Evolutionary conservation across 163 green algal species (phyloP).

Genomic region (Chloroidium sp.): DNA sequence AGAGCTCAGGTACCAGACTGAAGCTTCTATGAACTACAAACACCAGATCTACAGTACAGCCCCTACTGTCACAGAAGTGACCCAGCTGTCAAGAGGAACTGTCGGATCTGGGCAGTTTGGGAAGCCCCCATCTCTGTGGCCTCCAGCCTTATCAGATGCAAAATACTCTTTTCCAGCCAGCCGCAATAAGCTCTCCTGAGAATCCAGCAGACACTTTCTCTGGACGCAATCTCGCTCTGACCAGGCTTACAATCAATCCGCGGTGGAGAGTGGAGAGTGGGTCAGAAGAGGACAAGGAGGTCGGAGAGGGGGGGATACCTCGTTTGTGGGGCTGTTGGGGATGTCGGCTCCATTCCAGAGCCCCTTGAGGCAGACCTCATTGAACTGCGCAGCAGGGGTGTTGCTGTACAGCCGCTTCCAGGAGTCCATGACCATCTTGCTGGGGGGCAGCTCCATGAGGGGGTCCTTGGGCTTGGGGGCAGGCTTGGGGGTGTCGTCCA

Average conservation of each 20-base stretch:
- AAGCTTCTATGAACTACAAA: too few relatives aligned
- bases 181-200: too few relatives aligned
- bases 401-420: conserved; percentile 63
- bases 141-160: too few relatives aligned
- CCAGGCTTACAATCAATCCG: not conserved
- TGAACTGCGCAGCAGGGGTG: conserved; percentile 42
- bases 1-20: too few relatives aligned
- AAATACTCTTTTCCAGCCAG: too few relatives aligned
- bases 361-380: conserved; percentile 37
- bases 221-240: too few relatives aligned
- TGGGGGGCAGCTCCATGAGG: conserved; percentile 36
- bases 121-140: too few relatives aligned
- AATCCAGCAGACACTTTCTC: too few relatives aligned
- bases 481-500: conserved; percentile 22
- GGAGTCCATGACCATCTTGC: conserved; percentile 46
- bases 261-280: not conserved
- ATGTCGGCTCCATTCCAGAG: conserved; percentile 35
- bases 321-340: conserved; percentile 27
- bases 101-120: too few relatives aligned
- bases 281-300: not conserved
- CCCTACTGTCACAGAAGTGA: too few relatives aligned
- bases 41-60: too few relatives aligned
- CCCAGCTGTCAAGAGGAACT: too few relatives aligned
- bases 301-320: conserved; percentile 12
- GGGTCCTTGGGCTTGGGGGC: conserved; percentile 46